These are phyloP conservation scores for Lotmaria passim DNA, from an alignment of 208 protist species.

Conservation along the genomic window DNA sequence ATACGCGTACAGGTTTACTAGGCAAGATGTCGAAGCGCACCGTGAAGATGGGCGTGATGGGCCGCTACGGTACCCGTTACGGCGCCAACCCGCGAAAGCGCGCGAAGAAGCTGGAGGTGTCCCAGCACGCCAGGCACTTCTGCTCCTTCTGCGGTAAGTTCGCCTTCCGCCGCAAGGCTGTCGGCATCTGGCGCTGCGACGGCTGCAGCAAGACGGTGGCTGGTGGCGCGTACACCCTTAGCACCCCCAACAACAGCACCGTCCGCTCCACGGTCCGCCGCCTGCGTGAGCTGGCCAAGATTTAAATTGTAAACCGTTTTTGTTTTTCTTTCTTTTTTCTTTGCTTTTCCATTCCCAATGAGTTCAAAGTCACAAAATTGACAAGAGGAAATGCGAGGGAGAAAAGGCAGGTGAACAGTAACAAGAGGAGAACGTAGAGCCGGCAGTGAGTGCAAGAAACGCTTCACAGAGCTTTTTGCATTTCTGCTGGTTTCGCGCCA, in stretches of 20 bases:
- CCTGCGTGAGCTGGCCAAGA: conserved; percentile 94
- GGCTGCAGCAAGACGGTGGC: conserved; percentile 97
- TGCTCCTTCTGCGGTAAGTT: conserved; percentile 99
- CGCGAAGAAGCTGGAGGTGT: conserved; percentile 99
- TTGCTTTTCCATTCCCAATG: conserved; percentile 9
- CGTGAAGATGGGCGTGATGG: conserved; percentile 99
- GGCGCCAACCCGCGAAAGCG: conserved; percentile 99
- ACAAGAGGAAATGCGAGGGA: no score
- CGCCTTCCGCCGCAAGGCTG: conserved; percentile 95
- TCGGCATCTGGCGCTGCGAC: conserved; percentile 99
- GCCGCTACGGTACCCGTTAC: conserved; percentile 99
- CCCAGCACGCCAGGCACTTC: conserved; percentile 98
- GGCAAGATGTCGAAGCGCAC: conserved; percentile 80
- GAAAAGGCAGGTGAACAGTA: not conserved
- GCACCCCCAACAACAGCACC: conserved; percentile 95
- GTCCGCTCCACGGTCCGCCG: conserved; percentile 98
- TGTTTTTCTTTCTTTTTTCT: conserved; percentile 16
- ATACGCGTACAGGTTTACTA: conserved; percentile 18
- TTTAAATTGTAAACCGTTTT: conserved; percentile 23
- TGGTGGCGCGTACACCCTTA: conserved; percentile 98
- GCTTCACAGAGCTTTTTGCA: no score
- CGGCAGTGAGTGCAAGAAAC: not conserved
- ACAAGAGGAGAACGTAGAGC: not conserved
- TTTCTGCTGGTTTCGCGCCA: no score
- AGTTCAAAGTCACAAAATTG: conserved; percentile 12